Base-by-base conservation (phyloP, 192 early-diverging fungal species). In the Entomortierella chlamydospora region DNA sequence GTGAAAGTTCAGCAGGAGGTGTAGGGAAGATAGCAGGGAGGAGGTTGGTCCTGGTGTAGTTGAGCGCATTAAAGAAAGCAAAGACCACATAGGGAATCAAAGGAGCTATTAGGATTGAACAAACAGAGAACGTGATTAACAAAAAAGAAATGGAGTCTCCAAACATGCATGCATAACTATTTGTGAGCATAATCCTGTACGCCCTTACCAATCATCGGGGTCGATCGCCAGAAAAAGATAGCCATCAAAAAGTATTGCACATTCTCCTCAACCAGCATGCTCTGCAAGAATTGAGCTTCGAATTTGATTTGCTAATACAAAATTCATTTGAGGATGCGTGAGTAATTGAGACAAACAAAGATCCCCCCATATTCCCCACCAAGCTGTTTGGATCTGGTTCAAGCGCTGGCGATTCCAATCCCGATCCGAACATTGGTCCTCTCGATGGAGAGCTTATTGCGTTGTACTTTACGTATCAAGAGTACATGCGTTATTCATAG, bases 191-290 rank as follows among this genome's bases (percentile, higher is more conserved):
- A 50, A 9, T 17, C 18, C 47, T 17, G 47, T 22, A n/a, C 4
- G 6, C 3, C 7, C 15, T 57, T 83, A 95, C 94, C 90, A 51
- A 84, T 61, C 64, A 94, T 82, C 41, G 94, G 94, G 30, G 84
- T 84, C n/a, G 85, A 84, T n/a, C 85, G 80, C 50, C 82, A 84
- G 93, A 93, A 95, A 55, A 90, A 85, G 30, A 93, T 59, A 4
- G 93, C 88, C 49, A 94, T 73, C 41, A 91, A 50, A 12, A 94
- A 78, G 62, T 95, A 95, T 68, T 92, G 91, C 13, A 88, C 78
- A 68, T 95, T 94, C 70, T 95, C 94, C 73, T 95, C 93, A 51
- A 80, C 80, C 58, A 93, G 69, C 33, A 94, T 34, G n/a, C 73
- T 74, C 63, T 89, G 86, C 17, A 88, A 61, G 73, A 91, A 95